Base-by-base conservation (phyloP, 768 basidiomycete species). In the Neoboletus subvelutipes region DNA sequence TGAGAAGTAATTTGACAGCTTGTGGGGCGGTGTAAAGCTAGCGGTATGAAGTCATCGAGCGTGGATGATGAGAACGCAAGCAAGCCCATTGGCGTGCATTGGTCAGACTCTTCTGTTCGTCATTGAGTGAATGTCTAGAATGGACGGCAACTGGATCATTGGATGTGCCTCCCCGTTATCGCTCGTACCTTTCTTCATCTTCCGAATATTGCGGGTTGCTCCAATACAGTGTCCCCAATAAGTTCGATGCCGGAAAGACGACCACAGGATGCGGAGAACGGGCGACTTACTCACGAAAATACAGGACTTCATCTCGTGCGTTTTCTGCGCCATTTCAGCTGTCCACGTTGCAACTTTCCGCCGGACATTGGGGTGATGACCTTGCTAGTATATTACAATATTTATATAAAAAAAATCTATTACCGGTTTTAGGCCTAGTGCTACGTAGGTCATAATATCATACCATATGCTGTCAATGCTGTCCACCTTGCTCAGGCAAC, bases 371-470 rank as follows among this genome's bases (percentile, higher is more conserved):
- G 17, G 11, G 28, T 47, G 45, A 20, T 33, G 37, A 29, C 42
- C 56, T 34, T 37, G 41, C 26, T 18, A 41, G 13, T 13, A 43
- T 46, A 61, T 58, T 57, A 36, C 54, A 39, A 18, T 40, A 22
- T 24, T 15, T 43, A 20, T 28, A 22, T 28, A 28, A n/a, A n/a
- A n/a, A n/a, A n/a, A 36, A 26, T 39, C 42, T 17, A 36, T 29
- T 53, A 36, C 31, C 45, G 2, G 33, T 40, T 31, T 46, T 22
- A 39, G 10, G 37, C 36, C 49, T 28, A 62, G 18, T 22, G 50
- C 20, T 50, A 28, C 39, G 36, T 22, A 40, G 41, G 55, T 48
- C 62, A 50, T 59, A 59, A 63, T 47, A 45, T 55, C 55, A 43
- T 57, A 63, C 53, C 56, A 41, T 50, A 56, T 20, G 17, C 34